Base-by-base conservation (phyloP, 768 basidiomycete genomes). In the Lyophyllum semitale region DNA sequence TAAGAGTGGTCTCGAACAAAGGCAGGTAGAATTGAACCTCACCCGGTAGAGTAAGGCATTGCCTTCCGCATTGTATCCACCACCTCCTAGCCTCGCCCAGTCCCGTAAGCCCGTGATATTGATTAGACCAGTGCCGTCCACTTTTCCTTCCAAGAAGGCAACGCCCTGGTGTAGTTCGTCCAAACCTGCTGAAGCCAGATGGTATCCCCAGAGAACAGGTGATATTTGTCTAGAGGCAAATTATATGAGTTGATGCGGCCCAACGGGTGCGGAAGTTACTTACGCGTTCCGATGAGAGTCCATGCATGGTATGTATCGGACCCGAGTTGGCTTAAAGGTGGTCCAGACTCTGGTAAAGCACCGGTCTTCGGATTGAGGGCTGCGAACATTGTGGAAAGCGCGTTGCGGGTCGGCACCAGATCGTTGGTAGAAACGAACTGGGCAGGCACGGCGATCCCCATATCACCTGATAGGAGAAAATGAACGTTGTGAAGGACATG, bases 401-500 rank as follows among this genome's bases (percentile, higher is more conserved):
- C 83, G 57, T 84, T 84, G 17, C 75, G 71, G 0, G 82, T 83
- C 0, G 82, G 79, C 1, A 83, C 54, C 3, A 85, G 74, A 57
- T 84, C 84, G 58, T 81, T 81, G 0, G 83, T 85, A 0, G 83
- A 84, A 0, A 85, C 84, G 56, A 85, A 84, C 61, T 82, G 78
- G 1, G 82, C 77, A 0, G 84, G 82, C 8, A 84, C 82, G 0
- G 82, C 84, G 30, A 85, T 82, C 12, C 84, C 84, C 83, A 84
- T 84, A 61, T 85, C 84, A 32, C 81, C 81, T 79, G 48, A 1
- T 18, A 9, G 29, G 44, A 29, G 29, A 38, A 11, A 7, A 33
- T 32, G 23, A 23, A 20, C 1, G 13, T 22, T 15, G 33, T 15
- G 18, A 27, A 1, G 29, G 18, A 25, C 42, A 45, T 17, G 11